These are phyloP conservation scores for Psilocybe azurescens DNA, from an alignment of 768 basidiomycete genomes.

Conservation along the genomic window DNA sequence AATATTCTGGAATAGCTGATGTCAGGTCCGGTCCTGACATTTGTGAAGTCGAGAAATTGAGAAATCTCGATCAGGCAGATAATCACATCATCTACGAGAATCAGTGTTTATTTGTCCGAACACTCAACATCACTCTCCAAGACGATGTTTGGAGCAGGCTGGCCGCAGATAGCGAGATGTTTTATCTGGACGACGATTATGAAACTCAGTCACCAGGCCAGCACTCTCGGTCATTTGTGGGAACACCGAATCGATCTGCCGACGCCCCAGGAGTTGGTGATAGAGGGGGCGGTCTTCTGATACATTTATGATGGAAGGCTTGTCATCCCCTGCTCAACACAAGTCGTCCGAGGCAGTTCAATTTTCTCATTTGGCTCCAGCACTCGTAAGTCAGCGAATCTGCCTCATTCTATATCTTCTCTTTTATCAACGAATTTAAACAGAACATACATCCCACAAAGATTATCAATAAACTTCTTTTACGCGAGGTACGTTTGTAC, in stretches of 20 bases:
- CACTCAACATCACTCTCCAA: slow-evolving; percentile 12
- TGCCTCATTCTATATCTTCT: neutral
- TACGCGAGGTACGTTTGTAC: neutral
- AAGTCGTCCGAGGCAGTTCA: neutral
- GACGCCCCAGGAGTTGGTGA: neutral
- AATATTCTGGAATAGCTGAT: slow-evolving; percentile 8
- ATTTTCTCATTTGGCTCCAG: neutral
- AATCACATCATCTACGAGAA: neutral
- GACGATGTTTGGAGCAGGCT: slow-evolving; percentile 4
- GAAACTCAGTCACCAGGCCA: neutral
- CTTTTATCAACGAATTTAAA: neutral
- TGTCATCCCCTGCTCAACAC: neutral
- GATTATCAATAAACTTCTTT: slow-evolving; percentile 1
- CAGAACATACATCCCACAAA: slow-evolving; percentile 6
- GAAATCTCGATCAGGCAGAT: neutral
- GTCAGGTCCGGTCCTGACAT: slow-evolving; percentile 8
- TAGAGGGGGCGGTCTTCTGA: neutral
- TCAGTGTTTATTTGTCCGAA: slow-evolving; percentile 16
- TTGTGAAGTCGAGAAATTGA: neutral
- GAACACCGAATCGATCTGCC: neutral
- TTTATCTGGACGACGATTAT: neutral
- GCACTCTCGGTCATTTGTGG: neutral
- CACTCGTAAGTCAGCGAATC: neutral
- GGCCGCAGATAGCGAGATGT: neutral
- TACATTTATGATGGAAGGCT: neutral